Percentiles rank a stretch among this genome's conserved stretches.
phyloP scores from a whole-genome alignment of 1,284 basidiomycete genomes.

The Cryptococcus floricola region DNA sequence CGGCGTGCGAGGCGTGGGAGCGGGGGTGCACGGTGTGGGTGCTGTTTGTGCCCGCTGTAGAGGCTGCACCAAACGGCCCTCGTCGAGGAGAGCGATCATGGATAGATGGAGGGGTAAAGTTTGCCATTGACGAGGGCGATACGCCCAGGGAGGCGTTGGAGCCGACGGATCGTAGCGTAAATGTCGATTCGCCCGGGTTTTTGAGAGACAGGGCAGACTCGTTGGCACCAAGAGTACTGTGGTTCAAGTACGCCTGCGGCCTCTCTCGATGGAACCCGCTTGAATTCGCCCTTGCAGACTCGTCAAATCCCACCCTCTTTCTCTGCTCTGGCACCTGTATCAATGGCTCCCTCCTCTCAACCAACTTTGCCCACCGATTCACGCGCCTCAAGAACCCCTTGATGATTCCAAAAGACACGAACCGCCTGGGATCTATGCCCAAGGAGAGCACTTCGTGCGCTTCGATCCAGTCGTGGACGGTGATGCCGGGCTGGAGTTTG shows the following conservation, averaged over 20 bases:
- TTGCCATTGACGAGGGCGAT: constrained; percentile 24
- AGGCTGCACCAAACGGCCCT: not conserved
- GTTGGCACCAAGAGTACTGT: constrained; percentile 3
- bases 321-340: constrained; percentile 9
- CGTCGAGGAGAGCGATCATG: constrained; percentile 10
- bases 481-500: constrained; percentile 75
- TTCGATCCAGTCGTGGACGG: constrained; percentile 86
- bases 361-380: constrained; percentile 77
- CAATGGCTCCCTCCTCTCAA: constrained; percentile 29
- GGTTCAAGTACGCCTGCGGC: constrained; percentile 10
- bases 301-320: constrained; percentile 31
- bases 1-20: constrained; percentile 6
- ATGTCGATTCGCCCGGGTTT: constrained; percentile 24
- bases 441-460: constrained; percentile 64
- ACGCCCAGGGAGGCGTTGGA: constrained; percentile 31
- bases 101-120: constrained; percentile 21
- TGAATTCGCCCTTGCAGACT: constrained; percentile 8
- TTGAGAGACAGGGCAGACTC: constrained; percentile 14
- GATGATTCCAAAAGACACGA: constrained; percentile 98
- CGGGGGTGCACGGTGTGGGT: constrained; percentile 1
- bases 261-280: not conserved
- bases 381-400: constrained; percentile 93
- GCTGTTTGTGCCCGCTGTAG: constrained; percentile 3
- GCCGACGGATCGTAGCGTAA: constrained; percentile 34
- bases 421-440: constrained; percentile 85